Evolutionary conservation across 2,329 filamentous ascomycete species (phyloP), one percentile per base, ranked within the genome.

Genomic region (Xenoacremonium recifei): DNA sequence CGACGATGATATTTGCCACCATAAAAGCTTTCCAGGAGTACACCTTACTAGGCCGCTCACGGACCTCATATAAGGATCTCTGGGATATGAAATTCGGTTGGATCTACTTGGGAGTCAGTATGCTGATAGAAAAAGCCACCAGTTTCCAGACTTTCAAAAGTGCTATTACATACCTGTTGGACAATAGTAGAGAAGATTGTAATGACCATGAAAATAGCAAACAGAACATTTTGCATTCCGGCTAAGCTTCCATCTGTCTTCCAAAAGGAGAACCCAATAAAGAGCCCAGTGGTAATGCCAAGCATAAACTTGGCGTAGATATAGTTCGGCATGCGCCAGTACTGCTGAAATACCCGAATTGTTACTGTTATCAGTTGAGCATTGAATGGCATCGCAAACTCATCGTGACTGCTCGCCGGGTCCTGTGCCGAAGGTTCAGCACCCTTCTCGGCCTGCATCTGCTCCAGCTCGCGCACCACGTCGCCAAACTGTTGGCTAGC

Each of bases 321-420:
- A 65, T 90, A 91, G 2, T 77, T 73, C 0, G 87, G 87, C 1
- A 77, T 87, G 38, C 87, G 79, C 85, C 87, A 91, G 70, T 88
- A 88, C 61, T 90, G 86, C 55, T 85, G 74, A 63, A 88, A 89
- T 11, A 88, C 80, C 47, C 86, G 83, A 31, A 71, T 59, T 9
- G 76, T 75, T 27, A 84, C 82, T 45, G 81, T 71, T 31, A 65
- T 68, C 7, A 88, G 63, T 55, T 91, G 87, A 5, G 67, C 54
- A 2, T 40, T 50, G 55, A 89, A 84, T 0, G 84, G 79, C 17
- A 83, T 84, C 1, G 87, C 86, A 47, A 88, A 89, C 62, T 87
- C 84, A 19, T 52, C 71, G 68, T 45, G 72, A n/a, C n/a, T n/a
- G 64, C 37, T 32, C 5, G 25, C 5, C 3, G 19, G 12, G n/a